Percentiles rank a stretch among this genome's conserved stretches.
Conservation (phyloP, 805 yeast species). For the Danielozyma ontarioensis region DNA sequence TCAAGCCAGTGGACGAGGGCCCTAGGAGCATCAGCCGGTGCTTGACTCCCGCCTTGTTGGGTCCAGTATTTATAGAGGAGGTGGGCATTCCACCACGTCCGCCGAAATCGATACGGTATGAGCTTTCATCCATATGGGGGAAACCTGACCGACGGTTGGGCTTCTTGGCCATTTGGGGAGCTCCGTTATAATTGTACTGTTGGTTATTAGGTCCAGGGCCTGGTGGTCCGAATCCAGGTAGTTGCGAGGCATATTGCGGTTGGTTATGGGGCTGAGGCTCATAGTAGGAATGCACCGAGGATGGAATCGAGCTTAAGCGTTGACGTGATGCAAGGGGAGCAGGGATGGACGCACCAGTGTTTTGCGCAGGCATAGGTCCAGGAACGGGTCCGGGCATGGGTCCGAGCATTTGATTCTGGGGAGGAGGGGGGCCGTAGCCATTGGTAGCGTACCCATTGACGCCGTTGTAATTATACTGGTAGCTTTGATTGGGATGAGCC, state of each 20-base stretch:
- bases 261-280: slow-evolving; percentile 4
- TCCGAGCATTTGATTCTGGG: too few relatives aligned
- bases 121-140: slow-evolving; percentile 22
- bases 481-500: slow-evolving; percentile 14
- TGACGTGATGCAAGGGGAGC: neutral
- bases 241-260: slow-evolving; percentile 4
- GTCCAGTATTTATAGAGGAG: slow-evolving; percentile 13
- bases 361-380: too few relatives aligned
- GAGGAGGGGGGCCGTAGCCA: neutral
- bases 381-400: neutral
- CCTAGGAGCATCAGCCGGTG: slow-evolving; percentile 7
- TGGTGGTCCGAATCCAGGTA: slow-evolving; percentile 7
- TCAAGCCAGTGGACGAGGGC: neutral
- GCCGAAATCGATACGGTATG: slow-evolving; percentile 28
- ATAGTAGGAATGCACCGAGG: slow-evolving; percentile 7
- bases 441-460: neutral
- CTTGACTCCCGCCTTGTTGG: slow-evolving; percentile 3
- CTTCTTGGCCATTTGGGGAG: slow-evolving; percentile 26
- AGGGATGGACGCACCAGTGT: too few relatives aligned
- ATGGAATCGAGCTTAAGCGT: slow-evolving; percentile 11
- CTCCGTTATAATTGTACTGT: slow-evolving; percentile 11
- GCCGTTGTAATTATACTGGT: neutral
- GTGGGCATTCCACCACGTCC: slow-evolving; percentile 47
- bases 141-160: slow-evolving; percentile 32
- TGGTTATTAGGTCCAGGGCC: slow-evolving; percentile 6